Percentiles rank a stretch among this genome's conserved stretches.
phyloP scores from a whole-genome alignment of 2,329 filamentous ascomycete species.

The Trichophyton rubrum region DNA sequence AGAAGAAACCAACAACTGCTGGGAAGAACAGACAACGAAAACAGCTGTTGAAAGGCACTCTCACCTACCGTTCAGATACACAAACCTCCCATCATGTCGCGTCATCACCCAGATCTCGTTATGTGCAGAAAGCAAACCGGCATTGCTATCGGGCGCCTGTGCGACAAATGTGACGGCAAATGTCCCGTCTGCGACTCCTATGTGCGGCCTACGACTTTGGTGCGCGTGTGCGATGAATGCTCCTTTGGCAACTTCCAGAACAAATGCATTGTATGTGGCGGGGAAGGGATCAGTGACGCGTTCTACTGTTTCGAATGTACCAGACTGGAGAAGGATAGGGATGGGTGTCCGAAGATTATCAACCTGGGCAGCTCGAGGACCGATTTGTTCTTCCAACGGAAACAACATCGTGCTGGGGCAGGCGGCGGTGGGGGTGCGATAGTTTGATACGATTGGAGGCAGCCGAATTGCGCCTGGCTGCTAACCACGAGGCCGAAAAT shows the following conservation, averaged over 20 bases:
- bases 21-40: background rate
- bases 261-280: conserved; percentile 97
- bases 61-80: background rate
- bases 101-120: conserved; percentile 94
- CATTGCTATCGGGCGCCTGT: conserved; percentile 95
- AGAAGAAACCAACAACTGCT: background rate
- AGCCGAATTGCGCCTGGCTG: background rate
- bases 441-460: background rate
- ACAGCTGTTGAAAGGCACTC: background rate
- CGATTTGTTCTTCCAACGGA: conserved; percentile 72
- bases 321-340: conserved; percentile 86
- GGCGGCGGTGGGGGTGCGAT: background rate
- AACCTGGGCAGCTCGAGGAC: conserved; percentile 92
- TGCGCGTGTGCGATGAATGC: conserved; percentile 98
- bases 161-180: conserved; percentile 99
- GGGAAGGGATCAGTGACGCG: conserved; percentile 93
- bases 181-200: conserved; percentile 98
- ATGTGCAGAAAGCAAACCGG: conserved; percentile 99
- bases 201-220: conserved; percentile 91
- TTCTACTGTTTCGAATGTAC: conserved; percentile 99
- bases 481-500: background rate
- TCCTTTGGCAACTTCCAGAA: conserved; percentile 99
- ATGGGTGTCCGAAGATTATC: conserved; percentile 98
- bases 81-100: conserved; percentile 53
- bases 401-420: conserved; percentile 26